Evolutionary conservation across 352 stramenopile species (phyloP).

Genomic region (Bremia lactucae): DNA sequence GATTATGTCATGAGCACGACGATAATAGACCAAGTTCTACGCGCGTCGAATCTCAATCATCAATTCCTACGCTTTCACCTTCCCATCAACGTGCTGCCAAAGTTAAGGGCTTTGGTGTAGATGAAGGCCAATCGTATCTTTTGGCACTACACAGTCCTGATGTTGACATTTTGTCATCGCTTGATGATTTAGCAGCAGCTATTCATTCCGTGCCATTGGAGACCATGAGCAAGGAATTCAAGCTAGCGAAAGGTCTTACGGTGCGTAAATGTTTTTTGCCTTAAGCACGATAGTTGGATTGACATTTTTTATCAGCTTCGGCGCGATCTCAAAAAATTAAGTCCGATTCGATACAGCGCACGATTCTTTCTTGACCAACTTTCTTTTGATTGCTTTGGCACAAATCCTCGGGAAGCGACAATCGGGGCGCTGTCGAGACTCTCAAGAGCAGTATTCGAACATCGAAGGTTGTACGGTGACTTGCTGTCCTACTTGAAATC

Average conservation of each 20-base stretch:
- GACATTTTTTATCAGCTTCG: conserved; percentile 32
- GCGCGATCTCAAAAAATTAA: conserved; percentile 20
- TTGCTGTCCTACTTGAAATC: conserved; percentile 32
- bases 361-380: conserved; percentile 34
- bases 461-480: conserved; percentile 30
- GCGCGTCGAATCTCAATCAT: neutral
- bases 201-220: conserved; percentile 29
- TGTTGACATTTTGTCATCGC: conserved; percentile 45
- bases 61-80: neutral
- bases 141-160: conserved; percentile 39
- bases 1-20: neutral
- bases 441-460: conserved; percentile 25
- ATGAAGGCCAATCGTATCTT: conserved; percentile 38
- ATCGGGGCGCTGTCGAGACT: conserved; percentile 33
- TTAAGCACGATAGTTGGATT: conserved; percentile 1
- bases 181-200: conserved; percentile 31
- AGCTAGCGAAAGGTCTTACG: conserved; percentile 36
- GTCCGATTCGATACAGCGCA: conserved; percentile 13
- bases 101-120: conserved; percentile 10
- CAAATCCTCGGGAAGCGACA: conserved; percentile 36
- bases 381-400: conserved; percentile 20
- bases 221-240: conserved; percentile 55
- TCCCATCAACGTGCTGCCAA: conserved; percentile 2
- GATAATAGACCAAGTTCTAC: neutral
- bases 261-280: conserved; percentile 14